A percentile compares a stretch with the other conserved stretches of the same genome.
Evolutionary conservation across 345 rosid species (phyloP).

Genomic region (Passiflora organensis): DNA sequence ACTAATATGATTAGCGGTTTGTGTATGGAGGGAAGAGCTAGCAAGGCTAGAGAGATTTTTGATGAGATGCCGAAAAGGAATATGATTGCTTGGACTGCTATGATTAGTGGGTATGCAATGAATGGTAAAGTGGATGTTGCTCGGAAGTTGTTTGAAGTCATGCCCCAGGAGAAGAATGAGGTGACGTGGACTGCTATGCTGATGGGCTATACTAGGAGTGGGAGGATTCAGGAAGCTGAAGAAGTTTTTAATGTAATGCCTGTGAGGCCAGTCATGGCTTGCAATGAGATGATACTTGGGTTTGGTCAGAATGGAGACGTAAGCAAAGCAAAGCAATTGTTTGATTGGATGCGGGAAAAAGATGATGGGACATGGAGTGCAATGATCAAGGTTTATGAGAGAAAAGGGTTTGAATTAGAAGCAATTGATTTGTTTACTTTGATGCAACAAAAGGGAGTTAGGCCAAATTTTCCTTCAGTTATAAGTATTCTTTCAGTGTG

Average conservation of each 20-base stretch:
- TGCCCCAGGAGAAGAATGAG: slow-evolving; percentile 66
- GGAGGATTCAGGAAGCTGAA: slow-evolving; percentile 61
- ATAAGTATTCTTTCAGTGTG: slow-evolving; percentile 71
- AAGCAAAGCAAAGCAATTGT: slow-evolving; percentile 44
- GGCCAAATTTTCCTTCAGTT: slow-evolving; percentile 52
- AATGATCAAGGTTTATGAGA: slow-evolving; percentile 67
- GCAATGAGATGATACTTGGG: slow-evolving; percentile 70
- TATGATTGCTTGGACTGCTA: slow-evolving; percentile 71
- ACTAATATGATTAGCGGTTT: slow-evolving; percentile 74
- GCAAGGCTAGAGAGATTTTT: slow-evolving; percentile 63
- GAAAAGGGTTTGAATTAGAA: slow-evolving; percentile 62
- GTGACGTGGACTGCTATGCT: slow-evolving; percentile 81
- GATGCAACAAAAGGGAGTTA: slow-evolving; percentile 59
- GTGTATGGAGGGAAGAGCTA: slow-evolving; percentile 53
- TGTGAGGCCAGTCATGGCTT: slow-evolving; percentile 43
- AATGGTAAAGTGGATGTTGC: slow-evolving; percentile 63
- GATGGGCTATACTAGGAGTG: slow-evolving; percentile 61
- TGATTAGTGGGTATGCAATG: slow-evolving; percentile 66
- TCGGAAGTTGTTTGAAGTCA: slow-evolving; percentile 80
- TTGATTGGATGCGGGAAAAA: slow-evolving; percentile 51
- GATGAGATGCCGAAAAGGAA: slow-evolving; percentile 63
- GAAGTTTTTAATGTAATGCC: slow-evolving; percentile 60
- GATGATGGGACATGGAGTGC: slow-evolving; percentile 64
- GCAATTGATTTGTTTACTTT: slow-evolving; percentile 49
- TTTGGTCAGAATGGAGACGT: slow-evolving; percentile 55